Percentiles rank a stretch among this genome's conserved stretches.
Conservation (phyloP, 1,284 basidiomycete species). For the Sanguinoderma infundibulare region DNA sequence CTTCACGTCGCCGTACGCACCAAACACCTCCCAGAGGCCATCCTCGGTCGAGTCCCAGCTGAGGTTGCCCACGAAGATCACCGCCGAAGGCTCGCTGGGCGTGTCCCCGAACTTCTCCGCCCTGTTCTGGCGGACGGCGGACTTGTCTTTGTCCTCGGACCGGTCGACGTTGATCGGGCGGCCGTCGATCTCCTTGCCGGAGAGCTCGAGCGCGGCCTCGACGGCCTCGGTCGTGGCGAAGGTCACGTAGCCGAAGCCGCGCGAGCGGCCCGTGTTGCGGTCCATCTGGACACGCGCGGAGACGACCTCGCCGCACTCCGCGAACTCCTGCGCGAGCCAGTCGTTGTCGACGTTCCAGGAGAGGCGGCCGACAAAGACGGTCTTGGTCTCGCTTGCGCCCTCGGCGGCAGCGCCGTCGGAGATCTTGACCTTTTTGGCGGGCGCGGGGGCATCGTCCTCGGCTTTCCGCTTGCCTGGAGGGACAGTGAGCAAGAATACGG, state of each 20-base stretch:
- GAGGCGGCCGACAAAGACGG: constrained; percentile 91
- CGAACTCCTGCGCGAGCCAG: constrained; percentile 92
- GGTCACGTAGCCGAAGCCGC: constrained; percentile 95
- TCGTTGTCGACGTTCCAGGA: constrained; percentile 99
- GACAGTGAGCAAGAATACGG: constrained; percentile 3
- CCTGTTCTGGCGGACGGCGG: constrained; percentile 63
- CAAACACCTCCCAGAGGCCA: constrained; percentile 90
- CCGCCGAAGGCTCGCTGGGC: constrained; percentile 71
- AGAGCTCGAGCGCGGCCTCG: constrained; percentile 78
- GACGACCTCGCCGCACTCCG: constrained; percentile 86
- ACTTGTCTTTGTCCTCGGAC: constrained; percentile 65
- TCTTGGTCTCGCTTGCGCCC: constrained; percentile 59
- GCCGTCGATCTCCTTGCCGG: constrained; percentile 91
- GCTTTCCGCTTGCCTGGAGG: constrained; percentile 85
- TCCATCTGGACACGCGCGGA: constrained; percentile 92
- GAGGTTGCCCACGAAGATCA: constrained; percentile 92
- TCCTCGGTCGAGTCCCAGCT: constrained; percentile 87
- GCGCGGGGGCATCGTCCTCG: constrained; percentile 59
- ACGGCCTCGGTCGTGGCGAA: constrained; percentile 81
- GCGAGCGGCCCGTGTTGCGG: constrained; percentile 85
- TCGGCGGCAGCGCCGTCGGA: constrained; percentile 54
- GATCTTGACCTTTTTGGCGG: constrained; percentile 86
- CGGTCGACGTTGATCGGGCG: constrained; percentile 89
- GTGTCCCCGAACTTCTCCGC: constrained; percentile 81
- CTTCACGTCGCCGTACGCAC: constrained; percentile 88